A percentile compares a stretch with the other conserved stretches of the same genome.
Evolutionary conservation across 768 basidiomycete species (phyloP).

Genomic region (Lactifluus piperatus): DNA sequence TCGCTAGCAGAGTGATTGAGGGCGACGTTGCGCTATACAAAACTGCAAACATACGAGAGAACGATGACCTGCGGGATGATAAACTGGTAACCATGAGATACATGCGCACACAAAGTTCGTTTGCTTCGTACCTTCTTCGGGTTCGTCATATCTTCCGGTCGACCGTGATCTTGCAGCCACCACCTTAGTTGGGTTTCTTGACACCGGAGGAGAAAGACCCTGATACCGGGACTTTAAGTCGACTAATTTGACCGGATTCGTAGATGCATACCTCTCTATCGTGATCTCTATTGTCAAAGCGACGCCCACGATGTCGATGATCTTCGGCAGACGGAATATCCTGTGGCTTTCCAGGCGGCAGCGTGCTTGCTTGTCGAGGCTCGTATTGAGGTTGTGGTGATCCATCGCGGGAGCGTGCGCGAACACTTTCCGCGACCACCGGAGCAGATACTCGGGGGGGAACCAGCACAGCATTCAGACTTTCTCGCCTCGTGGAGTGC

Average conservation of each 20-base stretch:
- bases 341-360: not conserved
- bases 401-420: not conserved
- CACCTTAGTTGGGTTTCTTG: not conserved
- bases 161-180: not conserved
- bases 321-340: not conserved
- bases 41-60: not conserved
- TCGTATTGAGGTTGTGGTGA: slow-evolving; percentile 1
- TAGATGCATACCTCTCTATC: not conserved
- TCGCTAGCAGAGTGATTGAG: slow-evolving; percentile 5
- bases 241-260: not conserved
- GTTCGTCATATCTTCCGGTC: slow-evolving; percentile 1
- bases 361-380: not conserved
- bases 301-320: slow-evolving; percentile 1
- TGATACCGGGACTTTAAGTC: not conserved
- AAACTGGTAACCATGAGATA: not conserved
- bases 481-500: not conserved
- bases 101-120: no score
- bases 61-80: not conserved
- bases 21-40: not conserved
- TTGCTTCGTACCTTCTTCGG: not conserved
- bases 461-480: not conserved
- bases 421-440: not conserved
- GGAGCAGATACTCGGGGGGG: not conserved
- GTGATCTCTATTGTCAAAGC: not conserved
- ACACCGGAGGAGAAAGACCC: not conserved